A percentile compares a stretch with the other conserved stretches of the same genome.
phyloP scores from a whole-genome alignment of 1,284 basidiomycete species.

The Ganoderma boninense region DNA sequence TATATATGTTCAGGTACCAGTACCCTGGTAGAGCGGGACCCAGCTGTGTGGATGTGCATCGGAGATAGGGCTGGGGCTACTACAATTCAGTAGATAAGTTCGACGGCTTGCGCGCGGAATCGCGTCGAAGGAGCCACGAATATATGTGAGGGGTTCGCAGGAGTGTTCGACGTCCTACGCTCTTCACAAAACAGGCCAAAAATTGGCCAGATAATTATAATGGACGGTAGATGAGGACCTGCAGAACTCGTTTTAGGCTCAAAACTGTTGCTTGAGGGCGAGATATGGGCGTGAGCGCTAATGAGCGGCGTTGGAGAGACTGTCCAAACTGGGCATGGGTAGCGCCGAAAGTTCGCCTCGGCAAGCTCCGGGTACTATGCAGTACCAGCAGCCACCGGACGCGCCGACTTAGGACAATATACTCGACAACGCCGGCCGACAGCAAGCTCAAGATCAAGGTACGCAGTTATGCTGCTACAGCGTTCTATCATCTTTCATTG shows the following conservation, averaged over 20 bases:
- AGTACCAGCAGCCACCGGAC: slow-evolving; percentile 42
- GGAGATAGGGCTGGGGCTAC: background rate
- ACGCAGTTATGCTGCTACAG: slow-evolving; percentile 36
- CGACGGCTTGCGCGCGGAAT: slow-evolving; percentile 1
- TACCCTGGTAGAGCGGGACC: background rate
- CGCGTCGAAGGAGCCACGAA: background rate
- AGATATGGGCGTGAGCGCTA: background rate
- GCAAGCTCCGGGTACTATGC: slow-evolving; percentile 38
- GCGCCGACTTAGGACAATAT: slow-evolving; percentile 32
- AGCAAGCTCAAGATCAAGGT: slow-evolving; percentile 48
- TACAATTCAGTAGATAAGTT: background rate
- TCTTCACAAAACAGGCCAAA: background rate
- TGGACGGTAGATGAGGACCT: too few relatives aligned
- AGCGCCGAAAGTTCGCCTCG: slow-evolving; percentile 16
- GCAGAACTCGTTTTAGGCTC: background rate
- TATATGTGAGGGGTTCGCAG: background rate
- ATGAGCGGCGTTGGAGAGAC: background rate
- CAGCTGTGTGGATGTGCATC: background rate
- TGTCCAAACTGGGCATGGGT: slow-evolving; percentile 16
- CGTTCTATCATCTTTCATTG: slow-evolving; percentile 16
- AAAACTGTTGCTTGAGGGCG: background rate
- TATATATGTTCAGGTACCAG: background rate
- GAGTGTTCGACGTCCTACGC: background rate
- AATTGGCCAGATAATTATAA: background rate
- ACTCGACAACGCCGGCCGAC: slow-evolving; percentile 43